phyloP scores from a whole-genome alignment of 306 rosid species.

The Citrullus colocynthis region DNA sequence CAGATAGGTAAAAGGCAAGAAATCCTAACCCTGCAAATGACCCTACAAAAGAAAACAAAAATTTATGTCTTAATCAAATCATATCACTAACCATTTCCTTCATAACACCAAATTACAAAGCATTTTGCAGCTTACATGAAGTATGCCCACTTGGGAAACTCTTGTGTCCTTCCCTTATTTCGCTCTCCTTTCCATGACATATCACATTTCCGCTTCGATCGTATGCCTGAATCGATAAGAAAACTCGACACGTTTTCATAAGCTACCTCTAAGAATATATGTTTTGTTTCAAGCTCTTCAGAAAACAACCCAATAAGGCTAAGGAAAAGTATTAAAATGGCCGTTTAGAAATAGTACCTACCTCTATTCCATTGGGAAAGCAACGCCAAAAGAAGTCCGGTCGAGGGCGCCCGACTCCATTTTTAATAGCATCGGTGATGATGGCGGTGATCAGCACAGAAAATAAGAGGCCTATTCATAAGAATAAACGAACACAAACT shows the following conservation, averaged over 20 bases:
- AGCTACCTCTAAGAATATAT: neutral
- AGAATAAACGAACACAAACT: constrained; percentile 5
- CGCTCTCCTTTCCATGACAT: constrained; percentile 65
- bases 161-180: constrained; percentile 83
- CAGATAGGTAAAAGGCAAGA: constrained; percentile 61
- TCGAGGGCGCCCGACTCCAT: constrained; percentile 87
- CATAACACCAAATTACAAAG: neutral
- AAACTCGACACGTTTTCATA: neutral
- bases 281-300: neutral
- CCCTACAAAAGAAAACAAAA: neutral
- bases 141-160: constrained; percentile 97
- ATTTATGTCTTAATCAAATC: neutral
- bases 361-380: constrained; percentile 75
- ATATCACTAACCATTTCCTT: neutral
- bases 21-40: constrained; percentile 89
- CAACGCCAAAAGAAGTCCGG: constrained; percentile 99
- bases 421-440: constrained; percentile 69
- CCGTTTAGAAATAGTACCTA: neutral
- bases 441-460: constrained; percentile 70
- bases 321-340: neutral
- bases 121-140: constrained; percentile 48
- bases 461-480: constrained; percentile 56
- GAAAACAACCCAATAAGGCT: no score
- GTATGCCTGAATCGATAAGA: constrained; percentile 26
- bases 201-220: constrained; percentile 53